phyloP scores from a whole-genome alignment of 164 flowering plant genomes.

The Cinnamomum micranthum region DNA sequence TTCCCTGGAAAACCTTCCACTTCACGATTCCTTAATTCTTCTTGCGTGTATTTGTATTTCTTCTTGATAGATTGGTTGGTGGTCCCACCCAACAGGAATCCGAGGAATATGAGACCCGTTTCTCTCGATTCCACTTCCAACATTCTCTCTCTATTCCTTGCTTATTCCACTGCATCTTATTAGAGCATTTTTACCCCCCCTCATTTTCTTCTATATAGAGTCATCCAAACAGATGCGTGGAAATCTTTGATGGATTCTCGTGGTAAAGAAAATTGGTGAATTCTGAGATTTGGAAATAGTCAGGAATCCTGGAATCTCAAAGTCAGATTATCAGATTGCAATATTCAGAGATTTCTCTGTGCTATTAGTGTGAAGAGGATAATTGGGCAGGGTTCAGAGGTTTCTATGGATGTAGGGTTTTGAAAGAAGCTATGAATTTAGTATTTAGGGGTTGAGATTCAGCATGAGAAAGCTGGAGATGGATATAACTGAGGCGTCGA shows the following conservation, averaged over 20 bases:
- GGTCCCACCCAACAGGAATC: too few species aligned
- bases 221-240: neutral
- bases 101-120: too few species aligned
- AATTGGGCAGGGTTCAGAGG: too few species aligned
- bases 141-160: neutral
- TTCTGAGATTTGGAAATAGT: neutral
- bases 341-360: too few species aligned
- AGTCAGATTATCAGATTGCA: neutral
- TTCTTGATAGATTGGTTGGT: too few species aligned
- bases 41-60: too few species aligned
- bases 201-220: neutral
- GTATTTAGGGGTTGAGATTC: neutral
- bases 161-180: neutral
- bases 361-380: too few species aligned
- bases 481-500: constrained; percentile 51
- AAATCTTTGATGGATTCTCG: neutral
- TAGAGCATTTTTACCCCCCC: neutral
- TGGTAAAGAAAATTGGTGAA: neutral
- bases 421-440: neutral
- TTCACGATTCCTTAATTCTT: too few species aligned
- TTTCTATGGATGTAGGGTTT: neutral
- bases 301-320: neutral
- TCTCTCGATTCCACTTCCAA: neutral
- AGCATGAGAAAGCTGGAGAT: constrained; percentile 13
- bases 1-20: too few species aligned